A percentile compares a stretch with the other conserved stretches of the same genome.
Conservation (phyloP, 2,329 filamentous ascomycete genomes). For the Pestalotiopsis sp. region DNA sequence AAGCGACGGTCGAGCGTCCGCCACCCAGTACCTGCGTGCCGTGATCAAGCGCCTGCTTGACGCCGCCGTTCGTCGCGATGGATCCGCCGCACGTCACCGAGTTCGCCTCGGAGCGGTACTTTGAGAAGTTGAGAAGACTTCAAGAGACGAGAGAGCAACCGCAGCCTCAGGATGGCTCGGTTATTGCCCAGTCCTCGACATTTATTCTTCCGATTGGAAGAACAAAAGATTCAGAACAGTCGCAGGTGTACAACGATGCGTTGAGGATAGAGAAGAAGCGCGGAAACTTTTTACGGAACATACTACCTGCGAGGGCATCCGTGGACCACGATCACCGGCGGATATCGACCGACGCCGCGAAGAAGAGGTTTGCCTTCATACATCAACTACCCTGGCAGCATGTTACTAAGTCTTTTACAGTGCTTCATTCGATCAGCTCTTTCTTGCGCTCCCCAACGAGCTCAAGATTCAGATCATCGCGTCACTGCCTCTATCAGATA, state of each 20-base stretch:
- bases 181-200: constrained; percentile 37
- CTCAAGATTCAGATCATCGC: constrained; percentile 66
- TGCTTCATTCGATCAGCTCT: constrained; percentile 57
- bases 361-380: constrained; percentile 25
- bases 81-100: constrained; percentile 66
- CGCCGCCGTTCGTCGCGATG: constrained; percentile 44
- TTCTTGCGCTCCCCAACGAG: constrained; percentile 61
- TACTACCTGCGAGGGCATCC: constrained; percentile 32
- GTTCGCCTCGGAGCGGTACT: constrained; percentile 67
- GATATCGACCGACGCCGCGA: constrained; percentile 26
- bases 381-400: background rate
- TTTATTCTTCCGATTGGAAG: constrained; percentile 52
- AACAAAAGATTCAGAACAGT: constrained; percentile 32
- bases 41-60: constrained; percentile 17
- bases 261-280: constrained; percentile 31
- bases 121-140: constrained; percentile 61
- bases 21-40: constrained; percentile 23
- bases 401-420: constrained; percentile 24
- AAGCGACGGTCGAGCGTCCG: constrained; percentile 28
- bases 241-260: constrained; percentile 27
- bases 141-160: constrained; percentile 49
- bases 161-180: constrained; percentile 29
- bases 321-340: constrained; percentile 32
- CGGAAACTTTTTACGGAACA: constrained; percentile 31
- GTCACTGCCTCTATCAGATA: constrained; percentile 60